A percentile compares a stretch with the other conserved stretches of the same genome.
These are phyloP conservation scores for Yamadazyma spencermartinsiae DNA, from an alignment of 1,139 yeast species.

Conservation along the genomic window DNA sequence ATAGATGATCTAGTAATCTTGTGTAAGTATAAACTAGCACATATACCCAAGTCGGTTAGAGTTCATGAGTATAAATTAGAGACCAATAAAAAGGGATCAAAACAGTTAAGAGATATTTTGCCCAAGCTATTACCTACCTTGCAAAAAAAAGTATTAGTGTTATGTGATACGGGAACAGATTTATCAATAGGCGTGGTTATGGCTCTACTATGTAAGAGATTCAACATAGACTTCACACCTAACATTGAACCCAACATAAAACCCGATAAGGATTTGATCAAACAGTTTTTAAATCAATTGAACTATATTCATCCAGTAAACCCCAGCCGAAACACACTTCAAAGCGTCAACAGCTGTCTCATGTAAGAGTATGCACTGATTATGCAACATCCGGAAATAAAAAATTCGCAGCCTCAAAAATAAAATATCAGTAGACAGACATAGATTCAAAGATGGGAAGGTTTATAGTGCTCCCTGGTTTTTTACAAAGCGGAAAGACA, in stretches of 20 bases:
- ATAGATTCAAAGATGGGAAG: slow-evolving; percentile 2
- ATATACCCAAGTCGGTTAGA: slow-evolving; percentile 19
- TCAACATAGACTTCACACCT: slow-evolving; percentile 40
- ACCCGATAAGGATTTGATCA: slow-evolving; percentile 53
- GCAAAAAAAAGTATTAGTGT: slow-evolving; percentile 28
- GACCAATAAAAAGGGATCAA: slow-evolving; percentile 63
- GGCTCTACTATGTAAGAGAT: slow-evolving; percentile 49
- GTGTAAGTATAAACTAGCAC: slow-evolving; percentile 21
- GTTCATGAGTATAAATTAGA: slow-evolving; percentile 22
- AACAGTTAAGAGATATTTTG: slow-evolving; percentile 46
- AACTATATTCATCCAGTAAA: slow-evolving; percentile 51
- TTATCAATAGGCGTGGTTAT: slow-evolving; percentile 62
- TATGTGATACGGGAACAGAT: slow-evolving; percentile 70
- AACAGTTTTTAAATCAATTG: slow-evolving; percentile 55
- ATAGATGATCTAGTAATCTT: slow-evolving; percentile 23
- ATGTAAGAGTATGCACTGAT: slow-evolving; percentile 14
- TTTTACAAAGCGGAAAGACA: slow-evolving; percentile 65
- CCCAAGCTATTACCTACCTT: slow-evolving; percentile 34
- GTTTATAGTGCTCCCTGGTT: slow-evolving; percentile 39
- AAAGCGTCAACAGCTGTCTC: slow-evolving; percentile 55
- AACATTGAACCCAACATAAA: slow-evolving; percentile 14
- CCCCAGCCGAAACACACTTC: slow-evolving; percentile 78
- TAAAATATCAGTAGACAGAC: neutral
- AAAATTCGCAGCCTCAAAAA: neutral
- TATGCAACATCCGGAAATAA: neutral